Evolutionary conservation across 495 filamentous ascomycete species (phyloP), one percentile per base, ranked within the genome.

Genomic region (Bacidia rubella): DNA sequence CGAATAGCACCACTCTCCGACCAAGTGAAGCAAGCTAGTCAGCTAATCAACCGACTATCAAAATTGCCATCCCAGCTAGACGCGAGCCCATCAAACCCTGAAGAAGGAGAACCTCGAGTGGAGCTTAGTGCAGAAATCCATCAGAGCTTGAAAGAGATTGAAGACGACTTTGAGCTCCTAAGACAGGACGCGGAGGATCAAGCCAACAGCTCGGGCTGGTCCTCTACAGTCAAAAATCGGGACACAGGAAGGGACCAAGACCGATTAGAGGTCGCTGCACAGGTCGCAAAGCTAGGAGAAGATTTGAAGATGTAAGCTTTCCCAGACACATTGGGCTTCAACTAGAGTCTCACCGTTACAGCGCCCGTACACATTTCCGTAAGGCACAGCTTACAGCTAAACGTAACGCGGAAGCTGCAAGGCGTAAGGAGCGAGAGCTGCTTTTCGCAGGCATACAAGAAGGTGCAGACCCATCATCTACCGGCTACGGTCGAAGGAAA

Each of bases 111-210:
- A 60, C 79, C 79, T 9, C 76, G 83, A 27, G 53, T 81, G n/a
- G 92, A 95, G 62, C 77, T 98, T 9, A 78, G 78, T 47, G 67
- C 77, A 21, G 87, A 92, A 63, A 95, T 96, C 52, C 87, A 87
- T 59, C 77, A 86, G 57, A 73, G 75, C 49, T 68, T 98, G 45
- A 85, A 87, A 60, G 86, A 92, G 51, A 79, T 86, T 45, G 87
- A 96, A 63, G 81, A 89, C 29, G 86, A 95, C 52, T 74, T 95
- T 45, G 90, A 95, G 63, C 65, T 92, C 11, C 58, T 97, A 50
- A 74, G 74, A 22, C 85, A 87, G 55, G 88, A 95, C 49, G 78
- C 89, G 41, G 78, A 81, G 51, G 86, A 85, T 57, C 63, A 88
- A 17, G 56, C 47, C 17, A 51, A 47, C 27, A 45, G n/a, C 24